phyloP scores from a whole-genome alignment of 148 eudicot genomes.

The Salicornia ramosissima region DNA sequence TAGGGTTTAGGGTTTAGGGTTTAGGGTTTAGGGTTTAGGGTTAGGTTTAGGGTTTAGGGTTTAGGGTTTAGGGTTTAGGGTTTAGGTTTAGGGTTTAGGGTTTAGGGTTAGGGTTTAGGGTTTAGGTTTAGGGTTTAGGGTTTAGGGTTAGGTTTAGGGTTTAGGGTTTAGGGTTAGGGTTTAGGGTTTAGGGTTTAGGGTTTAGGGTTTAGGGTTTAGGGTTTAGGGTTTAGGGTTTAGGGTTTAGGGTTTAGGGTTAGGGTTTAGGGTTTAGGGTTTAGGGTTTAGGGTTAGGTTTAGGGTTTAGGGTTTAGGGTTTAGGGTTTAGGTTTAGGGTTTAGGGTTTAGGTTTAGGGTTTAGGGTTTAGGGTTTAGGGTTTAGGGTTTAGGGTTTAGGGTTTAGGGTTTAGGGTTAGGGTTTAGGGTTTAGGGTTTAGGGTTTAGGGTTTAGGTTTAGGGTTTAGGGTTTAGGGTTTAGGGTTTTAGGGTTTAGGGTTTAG shows the following conservation, averaged over 20 bases:
- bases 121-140: conserved; percentile 16
- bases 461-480: conserved; percentile 23
- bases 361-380: conserved; percentile 25
- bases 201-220: conserved; percentile 24
- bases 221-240: conserved; percentile 18
- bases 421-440: background rate
- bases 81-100: conserved; percentile 21
- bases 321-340: conserved; percentile 29
- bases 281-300: conserved; percentile 29
- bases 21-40: conserved; percentile 23
- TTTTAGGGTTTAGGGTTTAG: conserved; percentile 23
- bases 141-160: no score
- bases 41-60: conserved; percentile 26
- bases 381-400: conserved; percentile 23
- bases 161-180: conserved; percentile 20
- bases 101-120: conserved; percentile 10
- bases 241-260: conserved; percentile 20
- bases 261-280: conserved; percentile 30
- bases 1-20: conserved; percentile 20
- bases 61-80: conserved; percentile 24
- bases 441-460: no score
- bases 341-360: conserved; percentile 27
- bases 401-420: conserved; percentile 22
- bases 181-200: conserved; percentile 22
- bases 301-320: no score